Evolutionary conservation across 495 filamentous ascomycete genomes (phyloP), one percentile per base, ranked within the genome.

Genomic region (Aspergillus cavernicola): DNA sequence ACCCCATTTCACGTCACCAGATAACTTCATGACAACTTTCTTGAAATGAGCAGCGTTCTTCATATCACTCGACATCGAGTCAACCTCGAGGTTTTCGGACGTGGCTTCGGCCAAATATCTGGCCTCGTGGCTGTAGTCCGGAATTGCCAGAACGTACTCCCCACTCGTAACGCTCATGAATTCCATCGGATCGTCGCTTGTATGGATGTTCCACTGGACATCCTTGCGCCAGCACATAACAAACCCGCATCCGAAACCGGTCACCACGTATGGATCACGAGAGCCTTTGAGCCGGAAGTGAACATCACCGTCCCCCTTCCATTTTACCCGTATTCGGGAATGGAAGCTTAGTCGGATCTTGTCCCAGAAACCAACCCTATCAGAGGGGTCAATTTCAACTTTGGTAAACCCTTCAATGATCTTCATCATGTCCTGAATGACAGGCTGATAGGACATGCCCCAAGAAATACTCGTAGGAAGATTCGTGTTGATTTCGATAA

Each of bases 371-470:
- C 93, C 93, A 41, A 90, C 88, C 37, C 88, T 81, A 35, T 99
- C 93, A 1, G 92, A 97, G 5, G 88, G 88, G 69, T 97, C 93
- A 33, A 96, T 76, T 57, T 95, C 90, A 4, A 90, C 88, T 59
- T 97, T 99, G 9, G 92, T 96, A 71, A 99, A 96, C 0, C 87
- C 87, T 73, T 99, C 93, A 52, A 99, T 89, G 20, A 95, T 90
- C 83, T 97, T 96, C 93, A 99, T 99, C 89, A 97, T 96, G 62
- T 99, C 93, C 68, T 99, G 93, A 48, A 99, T 97, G 10, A 92
- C 95, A 22, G 93, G 93, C 56, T 99, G 93, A 63, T 97, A 97
- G 0, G 93, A 96, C 51, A 91, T 88, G 33, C 92, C 90, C 93
- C 93, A 99, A 26, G 91, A 96, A 44, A 97, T 92, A 50, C 87